Evolutionary conservation across 768 basidiomycete genomes (phyloP).

Genomic region (Fomitopsis serialis): DNA sequence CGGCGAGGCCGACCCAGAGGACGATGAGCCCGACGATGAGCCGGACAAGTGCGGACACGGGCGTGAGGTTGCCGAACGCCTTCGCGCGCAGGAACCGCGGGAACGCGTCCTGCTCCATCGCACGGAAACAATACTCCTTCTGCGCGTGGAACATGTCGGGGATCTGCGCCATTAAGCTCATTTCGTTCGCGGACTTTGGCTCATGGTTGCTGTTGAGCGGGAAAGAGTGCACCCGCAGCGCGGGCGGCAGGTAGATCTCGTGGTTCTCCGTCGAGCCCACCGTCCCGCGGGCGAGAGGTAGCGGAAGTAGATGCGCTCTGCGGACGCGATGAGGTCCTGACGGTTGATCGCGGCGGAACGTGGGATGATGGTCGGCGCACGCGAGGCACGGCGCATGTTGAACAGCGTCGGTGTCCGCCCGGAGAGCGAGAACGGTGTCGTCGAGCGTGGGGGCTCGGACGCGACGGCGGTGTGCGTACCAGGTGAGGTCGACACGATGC

Average conservation of each 20-base stretch:
- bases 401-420: slow-evolving; percentile 75
- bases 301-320: slow-evolving; percentile 93
- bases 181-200: slow-evolving; percentile 63
- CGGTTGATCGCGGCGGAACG: slow-evolving; percentile 88
- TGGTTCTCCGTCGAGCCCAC: slow-evolving; percentile 85
- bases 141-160: slow-evolving; percentile 97
- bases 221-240: slow-evolving; percentile 88
- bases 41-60: slow-evolving; percentile 81
- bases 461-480: slow-evolving; percentile 33
- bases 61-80: slow-evolving; percentile 97
- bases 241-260: slow-evolving; percentile 95
- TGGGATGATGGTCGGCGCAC: slow-evolving; percentile 92
- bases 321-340: slow-evolving; percentile 83
- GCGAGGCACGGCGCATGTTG: slow-evolving; percentile 70
- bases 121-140: slow-evolving; percentile 95
- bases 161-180: slow-evolving; percentile 76
- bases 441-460: slow-evolving; percentile 52
- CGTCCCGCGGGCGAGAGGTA: slow-evolving; percentile 82
- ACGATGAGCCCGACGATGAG: slow-evolving; percentile 79
- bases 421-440: slow-evolving; percentile 75
- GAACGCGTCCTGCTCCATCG: slow-evolving; percentile 94
- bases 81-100: slow-evolving; percentile 93
- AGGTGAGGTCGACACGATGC: slow-evolving; percentile 46
- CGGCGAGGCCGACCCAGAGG: slow-evolving; percentile 93
- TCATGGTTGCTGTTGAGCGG: slow-evolving; percentile 73